Evolutionary conservation across 257 asterid species (phyloP), one percentile per base, ranked within the genome.

Genomic region (Lavandula angustifolia): DNA sequence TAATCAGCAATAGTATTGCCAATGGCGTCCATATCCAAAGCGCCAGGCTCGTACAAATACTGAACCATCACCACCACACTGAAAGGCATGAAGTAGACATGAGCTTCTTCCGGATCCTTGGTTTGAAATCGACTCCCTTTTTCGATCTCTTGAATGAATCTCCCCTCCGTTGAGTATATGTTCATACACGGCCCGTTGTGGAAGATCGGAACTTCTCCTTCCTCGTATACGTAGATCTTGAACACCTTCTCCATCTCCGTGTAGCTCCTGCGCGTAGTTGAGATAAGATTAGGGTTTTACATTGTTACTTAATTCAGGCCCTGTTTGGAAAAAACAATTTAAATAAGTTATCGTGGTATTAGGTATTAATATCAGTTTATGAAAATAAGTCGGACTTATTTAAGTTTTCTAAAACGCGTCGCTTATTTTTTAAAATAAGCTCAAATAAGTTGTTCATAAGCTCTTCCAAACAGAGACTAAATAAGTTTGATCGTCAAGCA

Each of bases 131-230:
- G 73, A 10, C 46, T 75, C 0, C 82, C 88, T 46, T 18, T 83
- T 54, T 92, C 96, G 81, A 92, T 74, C 66, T 86, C 91, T 41
- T 88, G 68, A 5, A 89, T 88, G 74, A 92, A 92, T 44, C 88
- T 80, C 9, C 98, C 98, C 73, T 92, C 98, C 0, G 85, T 83
- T 4, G 98, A 79, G 78, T 91, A 88, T 82, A 88, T 88, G 75
- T 87, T 83, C 64, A 74, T 54, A 51, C 95, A 92, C 0, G 95
- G 96, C 2, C 98, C 95, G n/a, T 68, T 58, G 64, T 88, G 96
- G 82, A 86, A 84, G 8, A 92, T 62, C 4, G 98, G 98, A 4
- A 75, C 80, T 49, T 91, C 95, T 4, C 98, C 98, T 80, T 91
- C 98, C 55, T 83, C 77, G 60, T 91, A 91, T 6, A 86, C 86